These are phyloP conservation scores for Zelonia costaricensis DNA, from an alignment of 208 protist species.

Conservation along the genomic window DNA sequence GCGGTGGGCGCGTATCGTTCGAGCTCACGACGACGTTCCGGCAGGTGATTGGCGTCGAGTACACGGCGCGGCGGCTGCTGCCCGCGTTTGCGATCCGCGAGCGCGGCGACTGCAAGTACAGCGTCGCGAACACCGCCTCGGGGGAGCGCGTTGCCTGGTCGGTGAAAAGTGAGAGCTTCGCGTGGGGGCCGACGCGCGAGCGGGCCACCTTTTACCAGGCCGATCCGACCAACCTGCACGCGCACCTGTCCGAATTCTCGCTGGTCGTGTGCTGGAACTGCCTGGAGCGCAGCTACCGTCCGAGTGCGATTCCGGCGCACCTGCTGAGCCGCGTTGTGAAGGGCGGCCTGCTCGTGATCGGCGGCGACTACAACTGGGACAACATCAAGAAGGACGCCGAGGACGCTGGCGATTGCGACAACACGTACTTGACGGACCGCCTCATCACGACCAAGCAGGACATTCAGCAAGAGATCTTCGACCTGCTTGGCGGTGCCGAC, in stretches of 20 bases:
- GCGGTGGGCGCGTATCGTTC: constrained; percentile 81
- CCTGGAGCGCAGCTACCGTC: constrained; percentile 82
- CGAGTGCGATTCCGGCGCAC: constrained; percentile 69
- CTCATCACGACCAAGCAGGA: constrained; percentile 28
- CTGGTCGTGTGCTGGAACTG: constrained; percentile 90
- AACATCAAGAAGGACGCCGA: constrained; percentile 39
- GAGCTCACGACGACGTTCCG: constrained; percentile 78
- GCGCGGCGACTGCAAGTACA: constrained; percentile 77
- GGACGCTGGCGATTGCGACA: constrained; percentile 28
- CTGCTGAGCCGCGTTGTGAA: constrained; percentile 56
- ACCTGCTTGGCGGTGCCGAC: constrained; percentile 59
- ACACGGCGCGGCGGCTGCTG: constrained; percentile 79
- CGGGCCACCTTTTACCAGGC: constrained; percentile 85
- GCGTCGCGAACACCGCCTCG: constrained; percentile 28
- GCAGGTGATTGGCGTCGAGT: constrained; percentile 83
- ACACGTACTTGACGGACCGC: constrained; percentile 45
- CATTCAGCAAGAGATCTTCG: constrained; percentile 52
- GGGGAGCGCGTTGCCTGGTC: constrained; percentile 31
- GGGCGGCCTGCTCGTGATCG: constrained; percentile 81
- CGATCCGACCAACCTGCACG: constrained; percentile 87
- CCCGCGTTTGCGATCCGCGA: constrained; percentile 88
- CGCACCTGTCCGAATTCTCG: constrained; percentile 75
- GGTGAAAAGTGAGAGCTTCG: constrained; percentile 40
- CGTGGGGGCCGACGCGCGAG: constrained; percentile 66
- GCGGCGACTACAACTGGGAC: constrained; percentile 61